phyloP scores from a whole-genome alignment of 441 rosid species.

The Aleurites moluccanus region DNA sequence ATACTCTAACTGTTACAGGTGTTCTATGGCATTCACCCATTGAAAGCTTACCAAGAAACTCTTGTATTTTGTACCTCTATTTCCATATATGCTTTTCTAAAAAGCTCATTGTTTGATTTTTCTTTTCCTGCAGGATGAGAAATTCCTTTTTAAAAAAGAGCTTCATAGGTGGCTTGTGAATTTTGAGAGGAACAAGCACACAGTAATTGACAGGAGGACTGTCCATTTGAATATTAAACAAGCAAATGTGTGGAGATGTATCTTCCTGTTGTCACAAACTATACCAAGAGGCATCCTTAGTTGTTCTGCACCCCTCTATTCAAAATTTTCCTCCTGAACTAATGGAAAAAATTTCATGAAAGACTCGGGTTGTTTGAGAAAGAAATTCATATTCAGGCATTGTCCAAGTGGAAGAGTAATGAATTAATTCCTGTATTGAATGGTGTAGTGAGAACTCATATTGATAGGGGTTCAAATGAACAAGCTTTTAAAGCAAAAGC shows the following conservation, averaged over 20 bases:
- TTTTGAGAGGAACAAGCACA: constrained; percentile 76
- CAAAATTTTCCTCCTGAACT: constrained; percentile 59
- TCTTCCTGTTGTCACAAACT: constrained; percentile 82
- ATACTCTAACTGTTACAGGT: constrained; percentile 83
- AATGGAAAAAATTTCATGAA: constrained; percentile 66
- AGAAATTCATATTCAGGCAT: constrained; percentile 65
- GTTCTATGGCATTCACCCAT: constrained; percentile 23
- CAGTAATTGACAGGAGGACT: constrained; percentile 81
- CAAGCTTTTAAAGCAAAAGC: constrained; percentile 61
- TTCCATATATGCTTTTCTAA: neutral
- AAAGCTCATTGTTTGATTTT: neutral
- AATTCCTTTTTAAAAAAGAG: constrained; percentile 77
- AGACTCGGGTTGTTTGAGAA: constrained; percentile 79
- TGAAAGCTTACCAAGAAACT: constrained; percentile 16
- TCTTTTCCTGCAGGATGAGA: constrained; percentile 65
- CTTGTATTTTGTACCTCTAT: constrained; percentile 15
- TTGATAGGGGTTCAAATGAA: constrained; percentile 45
- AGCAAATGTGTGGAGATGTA: constrained; percentile 61
- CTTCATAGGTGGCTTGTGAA: constrained; percentile 80
- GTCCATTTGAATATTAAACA: constrained; percentile 66
- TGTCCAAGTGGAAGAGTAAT: constrained; percentile 46
- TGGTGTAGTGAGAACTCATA: constrained; percentile 68
- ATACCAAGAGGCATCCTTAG: constrained; percentile 63
- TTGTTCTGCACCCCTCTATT: constrained; percentile 84
- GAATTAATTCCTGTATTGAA: constrained; percentile 70